Conservation (phyloP, 805 yeast genomes). For the Suhomyces sp. region DNA sequence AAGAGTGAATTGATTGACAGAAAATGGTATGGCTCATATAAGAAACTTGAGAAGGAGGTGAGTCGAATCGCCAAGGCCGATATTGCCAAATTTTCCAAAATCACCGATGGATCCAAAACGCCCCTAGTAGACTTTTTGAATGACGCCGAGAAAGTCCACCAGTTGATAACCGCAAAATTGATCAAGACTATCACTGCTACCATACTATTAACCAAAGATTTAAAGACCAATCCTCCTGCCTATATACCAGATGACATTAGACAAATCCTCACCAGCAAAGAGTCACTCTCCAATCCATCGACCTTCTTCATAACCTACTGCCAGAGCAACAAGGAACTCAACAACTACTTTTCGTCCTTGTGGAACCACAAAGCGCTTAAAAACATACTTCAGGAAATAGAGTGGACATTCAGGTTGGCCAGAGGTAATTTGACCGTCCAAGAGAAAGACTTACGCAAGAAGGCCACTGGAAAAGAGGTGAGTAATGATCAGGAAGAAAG, state of each 20-base stretch:
- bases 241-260: constrained; percentile 31
- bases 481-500: constrained; percentile 14
- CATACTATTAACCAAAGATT: constrained; percentile 29
- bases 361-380: constrained; percentile 46
- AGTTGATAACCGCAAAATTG: constrained; percentile 31
- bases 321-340: constrained; percentile 37
- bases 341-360: constrained; percentile 46
- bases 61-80: constrained; percentile 19
- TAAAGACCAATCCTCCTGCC: constrained; percentile 30
- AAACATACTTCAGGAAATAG: constrained; percentile 31
- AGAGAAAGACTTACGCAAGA: constrained; percentile 29
- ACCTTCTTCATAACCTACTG: constrained; percentile 43
- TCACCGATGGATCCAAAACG: constrained; percentile 8
- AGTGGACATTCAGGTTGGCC: constrained; percentile 46
- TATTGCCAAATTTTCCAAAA: constrained; percentile 8
- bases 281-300: constrained; percentile 41
- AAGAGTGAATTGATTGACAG: constrained; percentile 45
- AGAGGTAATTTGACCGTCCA: constrained; percentile 44
- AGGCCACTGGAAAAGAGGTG: constrained; percentile 17
- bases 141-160: constrained; percentile 15
- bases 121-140: constrained; percentile 21
- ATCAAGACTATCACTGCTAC: constrained; percentile 26
- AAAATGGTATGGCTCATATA: constrained; percentile 47
- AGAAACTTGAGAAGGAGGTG: constrained; percentile 41
- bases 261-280: constrained; percentile 25